These are phyloP conservation scores for Polygonum maritimum DNA, from an alignment of 148 eudicot genomes.

Conservation along the genomic window DNA sequence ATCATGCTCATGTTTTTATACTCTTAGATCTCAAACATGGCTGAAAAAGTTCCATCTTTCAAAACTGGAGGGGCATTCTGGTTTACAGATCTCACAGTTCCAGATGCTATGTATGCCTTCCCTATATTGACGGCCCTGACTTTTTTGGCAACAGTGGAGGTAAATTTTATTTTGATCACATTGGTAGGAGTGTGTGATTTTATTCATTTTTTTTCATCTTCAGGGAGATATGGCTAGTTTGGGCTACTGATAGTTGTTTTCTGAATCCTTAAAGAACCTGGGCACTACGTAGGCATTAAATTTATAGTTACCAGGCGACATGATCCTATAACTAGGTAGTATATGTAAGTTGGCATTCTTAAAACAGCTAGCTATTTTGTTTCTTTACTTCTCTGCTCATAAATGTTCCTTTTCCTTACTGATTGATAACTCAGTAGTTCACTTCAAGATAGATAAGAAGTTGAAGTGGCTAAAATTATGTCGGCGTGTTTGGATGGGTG, in stretches of 20 bases:
- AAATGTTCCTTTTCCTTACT: not conserved
- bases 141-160: conserved; percentile 86
- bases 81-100: conserved; percentile 86
- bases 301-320: not conserved
- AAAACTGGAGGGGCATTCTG: conserved; percentile 80
- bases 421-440: not conserved
- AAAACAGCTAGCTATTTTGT: not conserved
- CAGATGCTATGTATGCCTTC: conserved; percentile 60
- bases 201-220: not conserved
- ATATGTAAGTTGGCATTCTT: not conserved
- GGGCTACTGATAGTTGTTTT: not conserved
- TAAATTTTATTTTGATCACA: conserved; percentile 14
- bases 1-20: not conserved
- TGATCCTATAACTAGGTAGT: not conserved
- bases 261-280: not conserved
- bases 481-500: not conserved
- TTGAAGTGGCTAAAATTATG: not conserved
- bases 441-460: not conserved
- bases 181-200: not conserved
- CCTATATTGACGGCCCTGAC: conserved; percentile 74
- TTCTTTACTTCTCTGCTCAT: not conserved
- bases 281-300: not conserved
- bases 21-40: conserved; percentile 81
- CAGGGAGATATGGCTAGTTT: too few species aligned
- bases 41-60: conserved; percentile 87